These are phyloP conservation scores for Kluyveromyces starmeri DNA, from an alignment of 805 yeast genomes.

Conservation along the genomic window DNA sequence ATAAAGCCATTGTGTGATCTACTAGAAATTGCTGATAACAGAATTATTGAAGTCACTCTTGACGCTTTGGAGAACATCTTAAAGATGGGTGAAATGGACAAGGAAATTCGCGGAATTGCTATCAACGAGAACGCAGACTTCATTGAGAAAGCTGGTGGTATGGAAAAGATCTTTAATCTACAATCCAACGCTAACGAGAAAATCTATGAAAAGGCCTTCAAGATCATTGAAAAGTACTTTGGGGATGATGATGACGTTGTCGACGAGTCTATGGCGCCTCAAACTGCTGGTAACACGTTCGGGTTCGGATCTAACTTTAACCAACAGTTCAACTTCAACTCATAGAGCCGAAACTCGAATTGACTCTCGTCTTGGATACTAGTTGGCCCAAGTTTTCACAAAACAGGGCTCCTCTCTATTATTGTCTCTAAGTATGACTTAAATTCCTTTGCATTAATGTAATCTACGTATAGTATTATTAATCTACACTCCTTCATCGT, in stretches of 20 bases:
- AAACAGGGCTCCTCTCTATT: too few species aligned
- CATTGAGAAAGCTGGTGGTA: constrained; percentile 97
- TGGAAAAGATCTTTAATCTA: constrained; percentile 90
- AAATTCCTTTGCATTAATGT: constrained; percentile 1
- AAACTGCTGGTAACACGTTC: constrained; percentile 72
- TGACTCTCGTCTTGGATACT: too few species aligned
- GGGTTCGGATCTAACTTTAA: constrained; percentile 71
- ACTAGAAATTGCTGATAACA: constrained; percentile 77
- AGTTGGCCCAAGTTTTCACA: too few species aligned
- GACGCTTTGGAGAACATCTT: constrained; percentile 92
- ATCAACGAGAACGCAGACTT: constrained; percentile 82
- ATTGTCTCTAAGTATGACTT: too few species aligned
- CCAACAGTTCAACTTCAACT: constrained; percentile 35
- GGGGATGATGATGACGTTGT: constrained; percentile 66
- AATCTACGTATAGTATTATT: not conserved
- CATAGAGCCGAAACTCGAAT: too few species aligned
- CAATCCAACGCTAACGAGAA: constrained; percentile 88
- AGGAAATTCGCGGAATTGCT: constrained; percentile 58
- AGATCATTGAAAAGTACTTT: constrained; percentile 85
- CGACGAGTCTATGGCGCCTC: constrained; percentile 73
- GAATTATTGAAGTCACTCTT: constrained; percentile 87
- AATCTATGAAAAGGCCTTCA: constrained; percentile 84
- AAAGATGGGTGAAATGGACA: constrained; percentile 89
- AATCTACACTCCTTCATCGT: constrained; percentile 1
- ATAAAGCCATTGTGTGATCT: constrained; percentile 95